Base-by-base conservation (phyloP, 164 flowering plant species). In the Magnolia kwangsiensis region DNA sequence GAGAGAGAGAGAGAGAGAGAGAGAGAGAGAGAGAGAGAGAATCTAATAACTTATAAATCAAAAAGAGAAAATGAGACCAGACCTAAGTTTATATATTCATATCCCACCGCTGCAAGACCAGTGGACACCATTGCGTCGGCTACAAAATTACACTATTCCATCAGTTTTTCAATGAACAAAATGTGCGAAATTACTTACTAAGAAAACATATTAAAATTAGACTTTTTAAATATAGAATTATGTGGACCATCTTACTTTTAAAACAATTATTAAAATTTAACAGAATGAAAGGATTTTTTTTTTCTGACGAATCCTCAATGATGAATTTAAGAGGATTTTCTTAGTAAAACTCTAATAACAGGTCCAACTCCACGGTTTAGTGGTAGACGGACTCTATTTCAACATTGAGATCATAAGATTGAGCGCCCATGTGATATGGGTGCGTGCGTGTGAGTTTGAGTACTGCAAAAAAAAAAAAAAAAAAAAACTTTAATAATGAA, bases 61-160 rank as follows among this genome's bases (percentile, higher is more conserved):
- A 69, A n/a, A 11, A 10, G 50, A 68, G 16, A 9, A 27, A 27
- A 8, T 9, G 58, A 59, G 18, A 63, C 8, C 63, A 24, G 74
- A 86, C 89, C 89, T 71, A 86, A 11, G 72, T 85, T 86, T 4
- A 86, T 63, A 61, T 82, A 86, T 18, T 80, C 23, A 69, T 83
- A 86, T 51, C 89, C 89, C 9, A 76, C 31, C 6, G 73, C 78
- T 24, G 89, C 79, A 21, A 86, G 83, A 5, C 89, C 89, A 20
- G 81, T 80, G 7, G 86, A 83, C 27, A 83, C 83, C 76, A 86
- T 72, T 45, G 89, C 87, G 78, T 86, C 89, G 10, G 87, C 89
- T 86, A 64, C 29, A 67, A 19, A 27, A 67, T 13, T 1, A 4
- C 8, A n/a, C 16, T 2, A 11, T 2, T 24, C 37, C 29, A 65